Evolutionary conservation across 345 rosid species (phyloP), one percentile per base, ranked within the genome.

Genomic region (Hibiscus mutabilis): DNA sequence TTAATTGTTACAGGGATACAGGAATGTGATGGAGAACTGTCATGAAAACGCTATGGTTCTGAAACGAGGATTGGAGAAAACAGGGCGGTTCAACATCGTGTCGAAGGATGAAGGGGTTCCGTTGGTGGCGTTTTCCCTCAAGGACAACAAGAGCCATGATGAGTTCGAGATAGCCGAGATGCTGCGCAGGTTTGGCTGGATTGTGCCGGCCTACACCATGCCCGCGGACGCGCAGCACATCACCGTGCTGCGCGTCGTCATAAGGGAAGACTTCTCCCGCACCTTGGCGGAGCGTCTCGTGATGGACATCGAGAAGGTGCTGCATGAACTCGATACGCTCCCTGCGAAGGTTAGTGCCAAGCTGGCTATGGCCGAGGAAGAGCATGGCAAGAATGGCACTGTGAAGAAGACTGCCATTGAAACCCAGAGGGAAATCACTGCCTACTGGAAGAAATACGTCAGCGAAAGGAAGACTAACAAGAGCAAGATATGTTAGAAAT

Each of bases 121-220:
- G 1, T 75, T 93, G 0, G 94, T 93, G 51, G 97, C 98, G 25
- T 91, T 93, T 78, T 93, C 98, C 2, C 89, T 93, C 69, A 89
- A 86, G 72, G 91, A 93, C 84, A 81, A 83, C 69, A 79, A 77
- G 76, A 66, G 80, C 16, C 90, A 93, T 71, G 75, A 83, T 25
- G 98, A 93, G 73, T 91, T 89, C 18, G 94, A 93, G 78, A 83
- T 93, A 44, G 82, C 98, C 0, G 96, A 93, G 46, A 79, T 78
- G 87, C 84, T 93, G 22, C 89, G 97, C 2, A 87, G 98, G n/a
- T 91, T 82, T 16, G 97, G 98, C 0, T 93, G 98, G 97, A 91
- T 93, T 0, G 96, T 93, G 69, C 98, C 97, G 0, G 97, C 98
- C 49, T 93, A 93, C 79, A 86, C 93, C 8, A 91, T 93, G 97